Percentiles rank a stretch among this genome's conserved stretches.
Evolutionary conservation across 352 stramenopile species (phyloP).

Genomic region (Phytophthora fragariae): DNA sequence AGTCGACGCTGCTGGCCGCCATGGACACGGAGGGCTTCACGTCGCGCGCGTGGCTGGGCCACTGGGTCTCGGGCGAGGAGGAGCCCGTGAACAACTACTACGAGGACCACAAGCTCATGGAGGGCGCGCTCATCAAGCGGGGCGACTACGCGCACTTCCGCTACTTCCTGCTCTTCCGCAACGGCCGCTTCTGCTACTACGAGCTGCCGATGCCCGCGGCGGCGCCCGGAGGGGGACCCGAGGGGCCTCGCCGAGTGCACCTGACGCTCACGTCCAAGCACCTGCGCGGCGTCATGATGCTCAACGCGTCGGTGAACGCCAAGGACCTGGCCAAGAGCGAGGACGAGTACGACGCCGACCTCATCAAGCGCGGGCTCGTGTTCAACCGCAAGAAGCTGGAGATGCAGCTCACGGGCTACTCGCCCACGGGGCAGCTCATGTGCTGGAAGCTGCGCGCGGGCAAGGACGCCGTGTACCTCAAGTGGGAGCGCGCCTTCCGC

Average conservation of each 20-base stretch:
- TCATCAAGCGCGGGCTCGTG: conserved; percentile 72
- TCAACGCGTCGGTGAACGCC: conserved; percentile 76
- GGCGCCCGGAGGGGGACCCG: conserved; percentile 25
- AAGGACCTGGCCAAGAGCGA: conserved; percentile 73
- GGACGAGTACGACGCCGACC: conserved; percentile 74
- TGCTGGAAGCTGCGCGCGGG: conserved; percentile 81
- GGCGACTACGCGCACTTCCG: conserved; percentile 89
- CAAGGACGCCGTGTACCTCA: conserved; percentile 75
- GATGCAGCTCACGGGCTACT: conserved; percentile 86
- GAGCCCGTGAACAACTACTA: conserved; percentile 83
- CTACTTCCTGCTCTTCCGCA: conserved; percentile 87
- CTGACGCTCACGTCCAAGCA: conserved; percentile 82
- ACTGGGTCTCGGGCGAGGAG: conserved; percentile 64
- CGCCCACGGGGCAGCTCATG: conserved; percentile 77
- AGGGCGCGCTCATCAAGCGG: conserved; percentile 86
- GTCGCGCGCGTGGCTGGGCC: conserved; percentile 62
- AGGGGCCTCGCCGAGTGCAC: conserved; percentile 55
- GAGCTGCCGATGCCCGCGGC: conserved; percentile 74
- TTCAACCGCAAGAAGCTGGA: conserved; percentile 87
- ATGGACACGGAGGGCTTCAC: conserved; percentile 54
- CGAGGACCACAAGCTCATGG: conserved; percentile 88
- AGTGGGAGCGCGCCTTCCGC: conserved; percentile 85
- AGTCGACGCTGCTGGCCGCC: not conserved
- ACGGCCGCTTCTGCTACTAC: conserved; percentile 89
- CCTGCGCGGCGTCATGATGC: conserved; percentile 85